These are phyloP conservation scores for Anisodus tanguticus DNA, from an alignment of 257 asterid genomes.

Conservation along the genomic window DNA sequence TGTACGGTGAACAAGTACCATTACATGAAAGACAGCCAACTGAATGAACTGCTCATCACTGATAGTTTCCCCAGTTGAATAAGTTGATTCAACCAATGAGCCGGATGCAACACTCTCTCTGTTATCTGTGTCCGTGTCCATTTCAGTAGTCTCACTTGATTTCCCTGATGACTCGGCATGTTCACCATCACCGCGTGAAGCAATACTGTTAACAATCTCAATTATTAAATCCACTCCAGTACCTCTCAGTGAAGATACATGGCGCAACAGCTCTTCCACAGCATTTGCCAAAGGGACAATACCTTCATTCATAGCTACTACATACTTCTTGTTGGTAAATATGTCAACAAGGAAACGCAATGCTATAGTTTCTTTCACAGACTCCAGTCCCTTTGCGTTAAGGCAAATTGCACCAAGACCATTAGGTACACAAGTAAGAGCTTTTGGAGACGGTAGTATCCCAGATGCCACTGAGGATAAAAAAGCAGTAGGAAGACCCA, in stretches of 20 bases:
- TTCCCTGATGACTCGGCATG: conserved; percentile 52
- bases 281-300: conserved; percentile 93
- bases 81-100: conserved; percentile 50
- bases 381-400: conserved; percentile 87
- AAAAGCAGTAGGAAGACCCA: conserved; percentile 91
- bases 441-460: conserved; percentile 80
- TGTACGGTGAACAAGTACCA: conserved; percentile 93
- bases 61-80: conserved; percentile 52
- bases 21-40: conserved; percentile 83
- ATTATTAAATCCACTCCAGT: conserved; percentile 84
- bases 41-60: conserved; percentile 81
- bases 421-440: conserved; percentile 92
- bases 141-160: conserved; percentile 58
- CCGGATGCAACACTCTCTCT: conserved; percentile 58
- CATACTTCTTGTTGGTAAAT: conserved; percentile 76
- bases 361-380: conserved; percentile 83
- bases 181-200: conserved; percentile 59
- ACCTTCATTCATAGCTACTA: conserved; percentile 85
- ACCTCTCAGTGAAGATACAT: conserved; percentile 74
- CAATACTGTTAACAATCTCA: conserved; percentile 74
- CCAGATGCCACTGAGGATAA: conserved; percentile 81
- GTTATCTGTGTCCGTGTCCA: conserved; percentile 84
- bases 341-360: conserved; percentile 77
- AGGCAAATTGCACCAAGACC: conserved; percentile 98
- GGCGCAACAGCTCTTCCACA: conserved; percentile 91